A percentile compares a stretch with the other conserved stretches of the same genome.
Evolutionary conservation across 768 basidiomycete genomes (phyloP).

Genomic region (Rhizopogon vulgaris): DNA sequence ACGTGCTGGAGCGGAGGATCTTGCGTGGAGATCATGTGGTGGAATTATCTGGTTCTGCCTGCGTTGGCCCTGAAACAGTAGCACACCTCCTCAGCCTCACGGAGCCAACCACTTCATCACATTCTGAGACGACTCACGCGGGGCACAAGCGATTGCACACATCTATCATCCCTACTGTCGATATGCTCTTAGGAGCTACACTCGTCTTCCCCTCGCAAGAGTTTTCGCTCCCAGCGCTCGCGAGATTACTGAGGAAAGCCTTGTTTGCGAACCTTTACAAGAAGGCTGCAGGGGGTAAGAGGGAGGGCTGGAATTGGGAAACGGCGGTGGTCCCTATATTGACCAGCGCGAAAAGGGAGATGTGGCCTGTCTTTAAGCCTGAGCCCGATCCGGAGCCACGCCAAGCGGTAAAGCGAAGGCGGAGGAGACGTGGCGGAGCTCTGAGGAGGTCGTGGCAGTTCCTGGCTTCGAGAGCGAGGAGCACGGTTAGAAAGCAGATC

Average conservation of each 20-base stretch:
- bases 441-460: slow-evolving; percentile 9
- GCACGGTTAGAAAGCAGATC: neutral
- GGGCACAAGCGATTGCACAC: neutral
- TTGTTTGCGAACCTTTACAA: slow-evolving; percentile 16
- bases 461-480: slow-evolving; percentile 20
- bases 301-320: slow-evolving; percentile 20
- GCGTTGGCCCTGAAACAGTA: slow-evolving; percentile 11
- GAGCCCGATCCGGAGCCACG: neutral
- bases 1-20: slow-evolving; percentile 14
- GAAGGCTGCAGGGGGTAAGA: slow-evolving; percentile 12
- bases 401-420: neutral
- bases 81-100: slow-evolving; percentile 18
- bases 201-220: neutral
- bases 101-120: neutral
- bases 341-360: slow-evolving; percentile 10
- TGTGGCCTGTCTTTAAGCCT: slow-evolving; percentile 10
- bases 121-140: neutral
- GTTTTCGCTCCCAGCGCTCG: slow-evolving; percentile 18
- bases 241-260: slow-evolving; percentile 15
- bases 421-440: neutral
- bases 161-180: slow-evolving; percentile 8
- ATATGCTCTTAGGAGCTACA: slow-evolving; percentile 13
- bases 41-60: neutral
- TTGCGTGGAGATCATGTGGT: neutral
- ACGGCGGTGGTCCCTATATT: slow-evolving; percentile 10